Evolutionary conservation across 495 filamentous ascomycete species (phyloP), one percentile per base, ranked within the genome.

Genomic region (Penicillium simplicissimum): DNA sequence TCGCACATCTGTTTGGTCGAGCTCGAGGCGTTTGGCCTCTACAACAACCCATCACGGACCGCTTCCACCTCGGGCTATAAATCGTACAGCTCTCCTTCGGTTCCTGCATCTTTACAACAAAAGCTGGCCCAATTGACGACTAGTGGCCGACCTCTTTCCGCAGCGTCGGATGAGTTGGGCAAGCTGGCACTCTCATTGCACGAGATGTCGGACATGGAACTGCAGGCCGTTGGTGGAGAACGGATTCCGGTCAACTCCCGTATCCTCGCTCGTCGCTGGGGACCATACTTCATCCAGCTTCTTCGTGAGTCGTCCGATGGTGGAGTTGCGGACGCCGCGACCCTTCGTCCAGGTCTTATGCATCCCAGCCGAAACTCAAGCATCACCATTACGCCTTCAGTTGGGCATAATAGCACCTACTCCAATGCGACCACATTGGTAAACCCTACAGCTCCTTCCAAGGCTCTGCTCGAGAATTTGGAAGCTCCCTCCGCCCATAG

Each of bases 141-240:
- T 14, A 88, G 89, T 52, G 91, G 91, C 8, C 83, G 92, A 36
- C 82, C 81, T 17, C 75, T 86, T 21, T 89, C 88, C 15, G 77
- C 79, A 7, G 87, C 89, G 10, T 92, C 95, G 0, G 87, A 93
- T 55, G 91, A 96, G 33, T 79, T 98, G 2, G 95, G 95, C n/a
- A 84, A 87, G 61, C 82, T 90, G 66, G 89, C 91, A 0, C 81
- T 96, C 45, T 83, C 80, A 11, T 75, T 96, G 66, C 85, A 87
- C 21, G 95, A 97, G 69, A 78, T 98, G 64, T 85, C 92, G n/a
- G 95, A 98, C 62, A 98, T 98, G 95, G 95, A 98, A 68, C 87
- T 98, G 40, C 78, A 98, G 25, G 92, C 93, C 35, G 85, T 97
- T 36, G 88, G 88, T 4, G 93, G 94, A 33, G 95, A 98, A 70